These are phyloP conservation scores for Xylariaceae sp. DNA, from an alignment of 2,329 filamentous ascomycete genomes.

Conservation along the genomic window DNA sequence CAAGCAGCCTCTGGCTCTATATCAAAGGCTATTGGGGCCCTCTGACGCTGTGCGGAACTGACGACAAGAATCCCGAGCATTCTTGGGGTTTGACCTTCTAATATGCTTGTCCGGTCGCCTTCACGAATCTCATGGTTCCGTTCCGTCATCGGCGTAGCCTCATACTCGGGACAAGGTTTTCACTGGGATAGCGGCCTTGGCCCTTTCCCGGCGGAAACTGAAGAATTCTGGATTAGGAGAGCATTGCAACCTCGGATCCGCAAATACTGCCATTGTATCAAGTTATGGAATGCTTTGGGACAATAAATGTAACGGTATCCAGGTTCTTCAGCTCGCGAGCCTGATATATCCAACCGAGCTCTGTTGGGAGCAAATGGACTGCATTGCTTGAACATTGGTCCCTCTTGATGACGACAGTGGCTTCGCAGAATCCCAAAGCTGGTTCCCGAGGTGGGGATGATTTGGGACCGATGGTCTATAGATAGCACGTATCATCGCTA, in stretches of 20 bases:
- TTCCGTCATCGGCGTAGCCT: neutral
- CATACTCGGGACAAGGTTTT: neutral
- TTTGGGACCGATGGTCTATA: neutral
- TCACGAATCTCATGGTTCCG: neutral
- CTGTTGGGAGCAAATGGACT: neutral
- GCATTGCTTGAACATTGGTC: conserved; percentile 12
- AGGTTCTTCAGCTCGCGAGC: neutral
- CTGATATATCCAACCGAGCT: neutral
- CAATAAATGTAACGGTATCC: conserved; percentile 6
- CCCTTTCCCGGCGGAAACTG: neutral
- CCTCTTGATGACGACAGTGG: conserved; percentile 2
- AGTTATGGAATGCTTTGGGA: conserved; percentile 1
- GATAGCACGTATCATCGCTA: neutral
- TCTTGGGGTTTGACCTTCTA: neutral
- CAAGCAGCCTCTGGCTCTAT: neutral
- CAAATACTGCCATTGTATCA: neutral
- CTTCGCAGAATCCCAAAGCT: conserved; percentile 2
- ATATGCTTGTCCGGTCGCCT: neutral
- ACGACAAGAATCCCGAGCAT: too few species aligned
- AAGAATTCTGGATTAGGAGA: conserved; percentile 1
- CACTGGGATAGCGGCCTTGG: too few species aligned
- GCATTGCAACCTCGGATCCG: conserved; percentile 5
- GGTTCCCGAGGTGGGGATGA: conserved; percentile 3
- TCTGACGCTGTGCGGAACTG: too few species aligned
- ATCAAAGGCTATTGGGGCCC: neutral